Conservation (phyloP, 1,284 basidiomycete species). For the Ustilago tritici region DNA sequence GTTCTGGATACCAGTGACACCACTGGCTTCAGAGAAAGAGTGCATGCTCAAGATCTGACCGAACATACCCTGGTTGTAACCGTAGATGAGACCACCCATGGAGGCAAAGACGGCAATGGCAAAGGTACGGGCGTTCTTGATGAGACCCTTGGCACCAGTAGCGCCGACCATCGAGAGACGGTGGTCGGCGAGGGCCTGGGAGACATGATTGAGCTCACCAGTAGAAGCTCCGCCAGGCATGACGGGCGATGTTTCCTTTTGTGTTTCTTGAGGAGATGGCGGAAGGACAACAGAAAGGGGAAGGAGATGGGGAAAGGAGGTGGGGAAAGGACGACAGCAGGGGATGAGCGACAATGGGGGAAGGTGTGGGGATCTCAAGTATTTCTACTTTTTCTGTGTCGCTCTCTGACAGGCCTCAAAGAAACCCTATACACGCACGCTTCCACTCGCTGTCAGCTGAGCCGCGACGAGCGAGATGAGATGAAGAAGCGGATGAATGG, state of each 20-base stretch:
- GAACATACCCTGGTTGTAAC: constrained; percentile 77
- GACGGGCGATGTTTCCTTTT: not conserved
- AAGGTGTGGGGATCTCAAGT: not conserved
- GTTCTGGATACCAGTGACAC: constrained; percentile 78
- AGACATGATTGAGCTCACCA: constrained; percentile 1
- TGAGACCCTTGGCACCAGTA: constrained; percentile 52
- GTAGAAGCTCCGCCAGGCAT: constrained; percentile 8
- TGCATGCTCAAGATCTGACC: constrained; percentile 81
- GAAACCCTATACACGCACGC: not conserved
- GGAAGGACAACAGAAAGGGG: not conserved
- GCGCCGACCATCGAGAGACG: constrained; percentile 49
- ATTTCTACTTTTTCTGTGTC: constrained; percentile 22
- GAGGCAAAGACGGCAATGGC: constrained; percentile 73
- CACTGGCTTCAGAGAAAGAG: constrained; percentile 78
- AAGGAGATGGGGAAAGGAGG: not conserved
- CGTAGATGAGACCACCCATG: constrained; percentile 82
- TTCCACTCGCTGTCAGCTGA: not conserved
- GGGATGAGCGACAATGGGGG: not conserved
- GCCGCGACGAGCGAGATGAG: not conserved
- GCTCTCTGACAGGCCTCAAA: constrained; percentile 2
- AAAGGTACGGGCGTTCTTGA: constrained; percentile 56
- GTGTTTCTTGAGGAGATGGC: constrained; percentile 12
- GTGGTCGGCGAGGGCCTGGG: constrained; percentile 41
- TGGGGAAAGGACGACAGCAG: not conserved
- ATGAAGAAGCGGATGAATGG: not conserved